phyloP scores from a whole-genome alignment of 108 stramenopile species.

The Schizochytrium sp. region DNA sequence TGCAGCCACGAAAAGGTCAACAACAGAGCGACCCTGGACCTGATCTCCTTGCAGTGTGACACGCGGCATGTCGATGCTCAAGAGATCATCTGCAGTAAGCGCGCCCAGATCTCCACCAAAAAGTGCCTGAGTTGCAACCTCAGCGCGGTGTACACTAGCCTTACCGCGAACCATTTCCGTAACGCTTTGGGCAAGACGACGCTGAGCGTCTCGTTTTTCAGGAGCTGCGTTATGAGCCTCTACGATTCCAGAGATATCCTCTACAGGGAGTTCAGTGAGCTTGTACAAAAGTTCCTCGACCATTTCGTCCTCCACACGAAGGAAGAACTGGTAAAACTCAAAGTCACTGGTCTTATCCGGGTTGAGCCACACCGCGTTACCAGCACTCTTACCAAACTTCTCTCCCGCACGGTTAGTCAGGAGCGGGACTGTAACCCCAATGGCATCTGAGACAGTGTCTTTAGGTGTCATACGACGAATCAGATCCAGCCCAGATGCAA shows the following conservation, averaged over 20 bases:
- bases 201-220: constrained; percentile 90
- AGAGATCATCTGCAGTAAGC: constrained; percentile 72
- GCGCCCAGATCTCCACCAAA: constrained; percentile 76
- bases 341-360: constrained; percentile 88
- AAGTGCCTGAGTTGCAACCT: constrained; percentile 86
- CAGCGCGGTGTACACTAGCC: constrained; percentile 84
- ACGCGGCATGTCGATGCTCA: constrained; percentile 73
- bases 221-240: constrained; percentile 79
- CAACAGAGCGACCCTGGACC: constrained; percentile 71
- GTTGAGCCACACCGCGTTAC: constrained; percentile 96
- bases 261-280: constrained; percentile 90
- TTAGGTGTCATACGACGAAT: constrained; percentile 78
- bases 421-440: constrained; percentile 95
- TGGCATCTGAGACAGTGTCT: constrained; percentile 82
- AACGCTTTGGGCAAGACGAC: constrained; percentile 93
- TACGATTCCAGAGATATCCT: constrained; percentile 75
- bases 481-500: constrained; percentile 92
- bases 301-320: constrained; percentile 93
- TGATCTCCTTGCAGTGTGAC: constrained; percentile 71
- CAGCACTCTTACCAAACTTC: constrained; percentile 98
- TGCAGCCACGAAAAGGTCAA: constrained; percentile 85
- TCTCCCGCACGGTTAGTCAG: constrained; percentile 96
- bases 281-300: constrained; percentile 91
- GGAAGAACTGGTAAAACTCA: constrained; percentile 99
- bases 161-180: constrained; percentile 91